Conservation (phyloP, 768 basidiomycete species). For the Mycena leptocephala region DNA sequence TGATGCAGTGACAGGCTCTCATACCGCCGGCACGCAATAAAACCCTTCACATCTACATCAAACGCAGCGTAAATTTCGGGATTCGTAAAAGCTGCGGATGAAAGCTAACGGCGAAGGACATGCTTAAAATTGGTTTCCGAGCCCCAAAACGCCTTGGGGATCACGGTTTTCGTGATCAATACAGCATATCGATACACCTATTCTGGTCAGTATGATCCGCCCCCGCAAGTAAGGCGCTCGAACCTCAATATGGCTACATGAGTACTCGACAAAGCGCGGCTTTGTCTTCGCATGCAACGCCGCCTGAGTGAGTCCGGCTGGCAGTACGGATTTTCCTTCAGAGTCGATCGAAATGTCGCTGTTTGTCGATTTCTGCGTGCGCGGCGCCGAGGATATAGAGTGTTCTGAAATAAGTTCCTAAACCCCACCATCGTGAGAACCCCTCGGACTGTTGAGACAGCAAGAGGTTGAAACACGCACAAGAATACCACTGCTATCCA, state of each 20-base stretch:
- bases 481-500: constrained; percentile 79
- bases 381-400: constrained; percentile 60
- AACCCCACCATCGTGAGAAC: constrained; percentile 23
- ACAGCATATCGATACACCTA: constrained; percentile 83
- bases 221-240: neutral
- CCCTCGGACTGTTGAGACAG: neutral
- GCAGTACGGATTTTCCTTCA: constrained; percentile 60
- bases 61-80: neutral
- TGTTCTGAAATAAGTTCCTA: constrained; percentile 87
- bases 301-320: constrained; percentile 66
- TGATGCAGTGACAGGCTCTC: constrained; percentile 86
- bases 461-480: constrained; percentile 52
- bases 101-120: constrained; percentile 68
- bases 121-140: constrained; percentile 74
- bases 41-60: constrained; percentile 76
- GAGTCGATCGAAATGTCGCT: constrained; percentile 69
- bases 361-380: constrained; percentile 64
- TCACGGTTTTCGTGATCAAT: constrained; percentile 75
- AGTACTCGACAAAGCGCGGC: constrained; percentile 86
- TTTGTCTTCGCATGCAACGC: constrained; percentile 65
- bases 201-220: constrained; percentile 14
- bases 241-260: constrained; percentile 79
- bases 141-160: constrained; percentile 89
- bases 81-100: neutral
- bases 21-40: constrained; percentile 84